Percentiles rank a stretch among this genome's conserved stretches.
Evolutionary conservation across 768 basidiomycete genomes (phyloP).

Genomic region (Amanita pseudoporphyria): DNA sequence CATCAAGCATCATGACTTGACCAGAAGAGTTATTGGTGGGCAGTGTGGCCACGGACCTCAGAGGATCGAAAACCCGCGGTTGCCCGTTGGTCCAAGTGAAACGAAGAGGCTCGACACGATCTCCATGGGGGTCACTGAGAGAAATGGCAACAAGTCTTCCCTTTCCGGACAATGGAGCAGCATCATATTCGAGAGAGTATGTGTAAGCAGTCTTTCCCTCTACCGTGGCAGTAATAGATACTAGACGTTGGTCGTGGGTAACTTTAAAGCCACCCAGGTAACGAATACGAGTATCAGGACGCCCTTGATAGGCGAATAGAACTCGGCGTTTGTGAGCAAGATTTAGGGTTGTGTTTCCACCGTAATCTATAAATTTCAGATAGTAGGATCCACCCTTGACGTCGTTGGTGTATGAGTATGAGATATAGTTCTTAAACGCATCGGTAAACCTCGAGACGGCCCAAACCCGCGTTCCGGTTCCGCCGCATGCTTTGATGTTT

Average conservation of each 20-base stretch:
- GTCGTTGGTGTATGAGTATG: not conserved
- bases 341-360: not conserved
- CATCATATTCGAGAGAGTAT: not conserved
- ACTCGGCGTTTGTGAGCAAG: not conserved
- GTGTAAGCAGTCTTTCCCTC: not conserved
- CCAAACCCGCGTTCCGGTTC: not conserved
- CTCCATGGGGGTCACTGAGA: not conserved
- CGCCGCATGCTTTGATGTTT: not conserved
- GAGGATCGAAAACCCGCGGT: too few relatives aligned
- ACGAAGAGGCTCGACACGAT: not conserved
- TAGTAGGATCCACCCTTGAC: not conserved
- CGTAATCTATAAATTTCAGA: not conserved
- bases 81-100: not conserved
- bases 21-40: too few relatives aligned
- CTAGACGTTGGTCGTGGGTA: not conserved
- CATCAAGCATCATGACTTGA: too few relatives aligned
- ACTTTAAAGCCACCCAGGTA: not conserved
- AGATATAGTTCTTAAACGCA: not conserved
- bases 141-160: not conserved
- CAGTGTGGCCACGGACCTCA: too few relatives aligned
- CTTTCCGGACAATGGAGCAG: not conserved
- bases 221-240: not conserved
- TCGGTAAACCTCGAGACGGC: not conserved
- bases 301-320: not conserved
- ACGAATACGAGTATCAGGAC: not conserved